phyloP scores from a whole-genome alignment of 345 rosid species.

The Moricandia moricandioides region DNA sequence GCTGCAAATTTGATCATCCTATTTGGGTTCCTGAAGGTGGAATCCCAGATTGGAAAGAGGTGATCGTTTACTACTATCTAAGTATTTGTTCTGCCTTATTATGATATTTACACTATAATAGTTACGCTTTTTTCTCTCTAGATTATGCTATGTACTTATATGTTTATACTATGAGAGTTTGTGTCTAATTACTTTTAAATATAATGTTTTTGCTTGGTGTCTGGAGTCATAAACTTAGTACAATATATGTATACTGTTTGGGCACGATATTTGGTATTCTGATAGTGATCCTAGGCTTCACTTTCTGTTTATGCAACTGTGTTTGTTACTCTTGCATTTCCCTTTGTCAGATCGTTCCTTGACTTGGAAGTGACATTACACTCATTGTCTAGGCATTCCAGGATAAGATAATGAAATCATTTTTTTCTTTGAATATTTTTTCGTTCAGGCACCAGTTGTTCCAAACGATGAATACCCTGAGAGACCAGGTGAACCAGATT shows the following conservation, averaged over 20 bases:
- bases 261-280: constrained; percentile 7
- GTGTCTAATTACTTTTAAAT: neutral
- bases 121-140: neutral
- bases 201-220: constrained; percentile 25
- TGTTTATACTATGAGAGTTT: constrained; percentile 4
- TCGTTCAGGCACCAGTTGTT: constrained; percentile 61
- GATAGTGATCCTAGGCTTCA: constrained; percentile 6
- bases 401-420: constrained; percentile 8
- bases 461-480: constrained; percentile 64
- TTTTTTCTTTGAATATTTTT: constrained; percentile 11
- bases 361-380: constrained; percentile 14
- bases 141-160: constrained; percentile 19
- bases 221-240: neutral
- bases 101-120: constrained; percentile 22
- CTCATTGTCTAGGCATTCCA: constrained; percentile 18
- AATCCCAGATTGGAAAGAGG: constrained; percentile 99
- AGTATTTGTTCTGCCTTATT: constrained; percentile 31
- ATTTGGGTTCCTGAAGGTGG: constrained; percentile 99
- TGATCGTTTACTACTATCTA: constrained; percentile 69
- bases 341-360: constrained; percentile 12
- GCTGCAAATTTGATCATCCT: constrained; percentile 99
- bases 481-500: constrained; percentile 88
- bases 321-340: constrained; percentile 22
- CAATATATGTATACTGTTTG: constrained; percentile 12
- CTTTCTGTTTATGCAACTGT: constrained; percentile 2